Conservation (phyloP, 805 yeast genomes). For the Cyberlindnera misumaiensis region DNA sequence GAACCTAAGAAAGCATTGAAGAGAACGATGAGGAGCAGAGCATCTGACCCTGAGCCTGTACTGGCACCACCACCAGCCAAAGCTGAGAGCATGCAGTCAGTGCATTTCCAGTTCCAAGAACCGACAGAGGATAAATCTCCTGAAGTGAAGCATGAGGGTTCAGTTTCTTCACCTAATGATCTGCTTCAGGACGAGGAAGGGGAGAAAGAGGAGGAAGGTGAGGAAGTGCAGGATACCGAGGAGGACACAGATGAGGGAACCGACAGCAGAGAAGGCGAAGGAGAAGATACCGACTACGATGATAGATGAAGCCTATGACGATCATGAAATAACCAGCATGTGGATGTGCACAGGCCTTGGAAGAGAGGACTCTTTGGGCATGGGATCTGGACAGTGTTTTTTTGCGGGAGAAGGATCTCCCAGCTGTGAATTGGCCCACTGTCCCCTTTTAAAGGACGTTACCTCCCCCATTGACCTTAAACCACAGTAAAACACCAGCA, state of each 20-base stretch:
- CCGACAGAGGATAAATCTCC: neutral
- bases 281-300: slow-evolving; percentile 5
- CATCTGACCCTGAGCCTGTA: too few relatives aligned
- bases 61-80: neutral
- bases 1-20: too few relatives aligned
- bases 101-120: slow-evolving; percentile 6
- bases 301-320: too few relatives aligned
- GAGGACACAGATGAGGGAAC: slow-evolving; percentile 1
- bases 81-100: slow-evolving; percentile 3
- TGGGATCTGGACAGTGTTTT: too few relatives aligned
- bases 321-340: too few relatives aligned
- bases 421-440: too few relatives aligned
- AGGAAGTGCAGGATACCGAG: neutral
- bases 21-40: neutral
- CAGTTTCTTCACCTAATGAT: neutral
- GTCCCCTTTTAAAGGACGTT: too few relatives aligned
- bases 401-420: too few relatives aligned
- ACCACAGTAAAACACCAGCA: too few relatives aligned
- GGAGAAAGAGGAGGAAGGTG: neutral
- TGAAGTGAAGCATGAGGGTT: neutral
- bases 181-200: neutral
- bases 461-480: too few relatives aligned
- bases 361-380: too few relatives aligned
- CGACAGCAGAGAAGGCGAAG: neutral
- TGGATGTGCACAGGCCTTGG: too few relatives aligned